These are phyloP conservation scores for Candida hispaniensis DNA, from an alignment of 805 yeast species.

Conservation along the genomic window DNA sequence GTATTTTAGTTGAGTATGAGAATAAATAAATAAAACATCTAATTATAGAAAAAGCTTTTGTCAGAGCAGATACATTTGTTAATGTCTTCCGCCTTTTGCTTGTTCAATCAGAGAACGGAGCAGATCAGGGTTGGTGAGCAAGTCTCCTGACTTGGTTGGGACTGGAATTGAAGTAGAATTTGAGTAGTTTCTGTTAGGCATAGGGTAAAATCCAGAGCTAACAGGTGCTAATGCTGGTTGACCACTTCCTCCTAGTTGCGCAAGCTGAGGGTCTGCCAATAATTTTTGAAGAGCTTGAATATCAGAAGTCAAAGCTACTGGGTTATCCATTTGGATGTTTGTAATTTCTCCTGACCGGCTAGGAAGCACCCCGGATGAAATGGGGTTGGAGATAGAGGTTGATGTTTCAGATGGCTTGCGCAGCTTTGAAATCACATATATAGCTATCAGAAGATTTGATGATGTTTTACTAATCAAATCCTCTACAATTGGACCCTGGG, in stretches of 20 bases:
- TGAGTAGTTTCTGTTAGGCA: not conserved
- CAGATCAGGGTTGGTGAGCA: slow-evolving; percentile 7
- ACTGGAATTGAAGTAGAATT: slow-evolving; percentile 1
- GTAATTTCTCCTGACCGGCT: no score
- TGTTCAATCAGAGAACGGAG: slow-evolving; percentile 9
- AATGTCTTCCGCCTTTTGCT: no score
- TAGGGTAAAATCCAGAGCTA: not conserved
- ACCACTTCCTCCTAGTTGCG: not conserved
- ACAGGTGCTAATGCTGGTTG: not conserved
- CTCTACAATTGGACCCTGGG: slow-evolving; percentile 10
- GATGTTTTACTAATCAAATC: slow-evolving; percentile 6
- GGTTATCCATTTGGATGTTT: no score
- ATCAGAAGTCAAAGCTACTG: not conserved
- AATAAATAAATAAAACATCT: no score
- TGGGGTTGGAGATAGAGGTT: not conserved
- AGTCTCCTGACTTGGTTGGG: slow-evolving; percentile 2
- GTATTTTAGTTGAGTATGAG: no score
- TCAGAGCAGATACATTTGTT: no score
- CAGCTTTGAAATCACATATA: slow-evolving; percentile 9
- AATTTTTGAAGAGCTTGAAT: not conserved
- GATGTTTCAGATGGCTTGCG: not conserved
- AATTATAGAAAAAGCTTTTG: no score
- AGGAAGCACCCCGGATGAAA: no score
- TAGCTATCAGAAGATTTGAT: slow-evolving; percentile 1
- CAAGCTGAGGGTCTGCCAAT: not conserved